A percentile compares a stretch with the other conserved stretches of the same genome.
Conservation (phyloP, 2,329 filamentous ascomycete genomes). For the Alternaria ethzedia region DNA sequence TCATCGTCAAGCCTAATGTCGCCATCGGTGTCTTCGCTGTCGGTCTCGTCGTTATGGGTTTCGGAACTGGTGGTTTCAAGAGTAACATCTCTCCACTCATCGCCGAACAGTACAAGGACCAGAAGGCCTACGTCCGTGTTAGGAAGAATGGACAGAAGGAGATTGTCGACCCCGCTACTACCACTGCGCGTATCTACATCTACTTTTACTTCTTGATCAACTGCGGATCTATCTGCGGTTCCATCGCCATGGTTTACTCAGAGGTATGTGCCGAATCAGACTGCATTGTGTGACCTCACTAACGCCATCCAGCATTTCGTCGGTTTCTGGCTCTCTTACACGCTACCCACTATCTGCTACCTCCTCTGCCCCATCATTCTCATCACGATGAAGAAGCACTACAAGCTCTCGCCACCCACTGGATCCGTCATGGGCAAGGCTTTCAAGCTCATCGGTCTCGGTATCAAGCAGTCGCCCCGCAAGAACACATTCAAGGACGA, state of each 20-base stretch:
- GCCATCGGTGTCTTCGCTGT: conserved; percentile 61
- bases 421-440: conserved; percentile 76
- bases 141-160: conserved; percentile 57
- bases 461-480: conserved; percentile 23
- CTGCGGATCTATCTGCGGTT: conserved; percentile 48
- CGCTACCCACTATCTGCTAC: conserved; percentile 71
- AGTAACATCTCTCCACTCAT: conserved; percentile 64
- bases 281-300: not conserved
- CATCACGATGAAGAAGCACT: conserved; percentile 68
- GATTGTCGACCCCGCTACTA: conserved; percentile 70
- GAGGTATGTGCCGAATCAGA: not conserved
- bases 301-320: not conserved
- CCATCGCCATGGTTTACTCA: conserved; percentile 47
- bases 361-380: conserved; percentile 64
- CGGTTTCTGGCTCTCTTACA: conserved; percentile 75
- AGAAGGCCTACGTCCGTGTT: conserved; percentile 37
- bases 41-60: conserved; percentile 67
- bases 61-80: conserved; percentile 74
- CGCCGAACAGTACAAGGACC: conserved; percentile 63
- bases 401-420: conserved; percentile 68
- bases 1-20: conserved; percentile 57
- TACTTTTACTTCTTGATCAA: conserved; percentile 46
- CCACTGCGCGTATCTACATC: conserved; percentile 67
- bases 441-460: conserved; percentile 64
- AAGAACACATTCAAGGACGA: conserved; percentile 33